Evolutionary conservation across 2,329 filamentous ascomycete genomes (phyloP).

Genomic region (Clonostachys sp.): DNA sequence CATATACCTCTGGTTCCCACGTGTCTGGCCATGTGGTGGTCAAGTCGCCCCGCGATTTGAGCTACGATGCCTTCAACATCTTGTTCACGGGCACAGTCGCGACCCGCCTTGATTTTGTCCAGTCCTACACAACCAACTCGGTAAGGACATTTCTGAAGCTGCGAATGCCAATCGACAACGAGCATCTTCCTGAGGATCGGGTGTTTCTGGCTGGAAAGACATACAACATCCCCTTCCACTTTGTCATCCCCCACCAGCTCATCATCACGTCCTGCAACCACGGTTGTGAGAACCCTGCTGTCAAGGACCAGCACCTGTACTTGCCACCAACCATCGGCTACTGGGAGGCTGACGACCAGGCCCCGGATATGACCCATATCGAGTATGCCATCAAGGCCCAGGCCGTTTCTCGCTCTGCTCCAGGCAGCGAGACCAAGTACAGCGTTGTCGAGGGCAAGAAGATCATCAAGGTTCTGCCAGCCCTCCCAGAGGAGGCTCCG

Average conservation of each 20-base stretch:
- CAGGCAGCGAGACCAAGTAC: constrained; percentile 9
- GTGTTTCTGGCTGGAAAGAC: constrained; percentile 41
- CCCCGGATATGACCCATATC: constrained; percentile 48
- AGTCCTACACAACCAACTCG: constrained; percentile 38
- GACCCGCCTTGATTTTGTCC: constrained; percentile 46
- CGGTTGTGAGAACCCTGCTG: constrained; percentile 31
- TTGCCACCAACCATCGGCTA: constrained; percentile 47
- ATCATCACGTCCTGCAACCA: constrained; percentile 54
- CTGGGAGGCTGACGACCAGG: constrained; percentile 50
- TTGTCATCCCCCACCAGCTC: constrained; percentile 53
- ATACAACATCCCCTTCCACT: constrained; percentile 53
- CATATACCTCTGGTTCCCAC: constrained; percentile 50
- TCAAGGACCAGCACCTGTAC: constrained; percentile 46
- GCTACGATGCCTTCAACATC: constrained; percentile 48
- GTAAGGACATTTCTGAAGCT: constrained; percentile 52
- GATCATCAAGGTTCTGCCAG: constrained; percentile 48
- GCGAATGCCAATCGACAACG: constrained; percentile 44
- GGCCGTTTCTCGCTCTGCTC: constrained; percentile 17
- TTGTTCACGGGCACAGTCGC: constrained; percentile 44
- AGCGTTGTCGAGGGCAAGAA: constrained; percentile 35
- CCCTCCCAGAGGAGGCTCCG: constrained; percentile 42
- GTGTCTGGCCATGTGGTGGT: constrained; percentile 45
- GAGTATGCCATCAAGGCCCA: constrained; percentile 49
- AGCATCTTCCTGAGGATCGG: constrained; percentile 38
- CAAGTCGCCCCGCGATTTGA: constrained; percentile 34